phyloP scores from a whole-genome alignment of 202 grass and related monocot species.

The Panicum virgatum region DNA sequence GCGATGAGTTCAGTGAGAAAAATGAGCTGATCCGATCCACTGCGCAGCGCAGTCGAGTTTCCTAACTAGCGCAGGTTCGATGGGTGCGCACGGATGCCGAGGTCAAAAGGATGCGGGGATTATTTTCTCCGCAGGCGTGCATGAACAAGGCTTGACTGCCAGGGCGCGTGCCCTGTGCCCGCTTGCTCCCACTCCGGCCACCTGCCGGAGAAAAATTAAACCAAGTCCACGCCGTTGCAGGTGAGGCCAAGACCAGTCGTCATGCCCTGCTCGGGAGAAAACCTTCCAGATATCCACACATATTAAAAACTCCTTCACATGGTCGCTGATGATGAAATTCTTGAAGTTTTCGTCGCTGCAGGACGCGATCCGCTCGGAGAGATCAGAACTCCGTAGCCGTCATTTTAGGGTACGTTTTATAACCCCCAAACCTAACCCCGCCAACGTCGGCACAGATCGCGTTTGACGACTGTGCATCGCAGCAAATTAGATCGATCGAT shows the following conservation, averaged over 20 bases:
- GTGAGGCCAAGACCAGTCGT: conserved; percentile 1
- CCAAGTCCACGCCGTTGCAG: background rate
- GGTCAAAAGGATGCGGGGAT: conserved; percentile 37
- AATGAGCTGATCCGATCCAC: background rate
- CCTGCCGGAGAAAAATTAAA: conserved; percentile 32
- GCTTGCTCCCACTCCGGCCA: conserved; percentile 3
- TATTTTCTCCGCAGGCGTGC: conserved; percentile 34
- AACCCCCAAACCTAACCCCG: conserved; percentile 14
- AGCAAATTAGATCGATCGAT: background rate
- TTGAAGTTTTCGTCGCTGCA: background rate
- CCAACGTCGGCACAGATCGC: background rate
- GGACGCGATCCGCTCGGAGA: background rate
- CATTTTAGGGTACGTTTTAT: background rate
- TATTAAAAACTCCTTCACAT: background rate
- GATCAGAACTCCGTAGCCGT: background rate
- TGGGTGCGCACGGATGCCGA: background rate
- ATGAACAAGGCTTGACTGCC: conserved; percentile 15
- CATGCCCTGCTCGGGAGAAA: no score
- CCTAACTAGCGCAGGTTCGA: background rate
- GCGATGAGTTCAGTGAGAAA: background rate
- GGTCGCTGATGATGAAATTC: background rate
- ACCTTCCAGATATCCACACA: background rate
- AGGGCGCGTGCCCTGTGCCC: background rate
- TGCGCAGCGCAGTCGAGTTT: background rate
- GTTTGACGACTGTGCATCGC: background rate